A percentile compares a stretch with the other conserved stretches of the same genome.
These are phyloP conservation scores for Craterostigma plantagineum DNA, from an alignment of 257 asterid genomes.

Conservation along the genomic window DNA sequence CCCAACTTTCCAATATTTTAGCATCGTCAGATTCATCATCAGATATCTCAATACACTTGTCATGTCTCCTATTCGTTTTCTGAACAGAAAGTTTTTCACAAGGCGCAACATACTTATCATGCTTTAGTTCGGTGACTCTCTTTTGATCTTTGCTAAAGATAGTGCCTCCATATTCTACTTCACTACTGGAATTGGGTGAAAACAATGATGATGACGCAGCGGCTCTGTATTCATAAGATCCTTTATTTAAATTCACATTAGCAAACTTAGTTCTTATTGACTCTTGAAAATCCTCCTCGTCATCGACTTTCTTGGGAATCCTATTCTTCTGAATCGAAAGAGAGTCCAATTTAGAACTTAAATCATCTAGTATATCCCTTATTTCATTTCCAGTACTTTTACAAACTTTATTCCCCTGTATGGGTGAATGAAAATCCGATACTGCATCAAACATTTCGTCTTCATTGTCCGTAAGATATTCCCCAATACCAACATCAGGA, in stretches of 20 bases:
- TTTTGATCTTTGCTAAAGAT: too few relatives aligned
- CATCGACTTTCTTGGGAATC: slow-evolving; percentile 24
- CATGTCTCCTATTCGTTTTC: slow-evolving; percentile 17
- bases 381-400: slow-evolving; percentile 42
- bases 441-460: slow-evolving; percentile 18
- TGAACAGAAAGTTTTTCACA: slow-evolving; percentile 18
- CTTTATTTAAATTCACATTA: slow-evolving; percentile 17
- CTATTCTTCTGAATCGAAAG: slow-evolving; percentile 62
- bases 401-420: slow-evolving; percentile 18
- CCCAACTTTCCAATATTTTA: slow-evolving; percentile 16
- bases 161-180: too few relatives aligned
- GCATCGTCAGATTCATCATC: slow-evolving; percentile 22
- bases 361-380: slow-evolving; percentile 61
- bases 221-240: slow-evolving; percentile 17
- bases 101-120: slow-evolving; percentile 23
- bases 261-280: slow-evolving; percentile 14
- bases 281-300: slow-evolving; percentile 13
- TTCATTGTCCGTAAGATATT: slow-evolving; percentile 12
- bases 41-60: slow-evolving; percentile 22
- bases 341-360: slow-evolving; percentile 57
- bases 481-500: slow-evolving; percentile 11
- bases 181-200: slow-evolving; percentile 20
- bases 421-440: slow-evolving; percentile 45
- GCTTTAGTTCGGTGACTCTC: slow-evolving; percentile 9
- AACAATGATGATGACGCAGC: slow-evolving; percentile 25